Percentiles rank a stretch among this genome's conserved stretches.
Conservation (phyloP, 352 stramenopile species). For the Globisporangium perplexum region DNA sequence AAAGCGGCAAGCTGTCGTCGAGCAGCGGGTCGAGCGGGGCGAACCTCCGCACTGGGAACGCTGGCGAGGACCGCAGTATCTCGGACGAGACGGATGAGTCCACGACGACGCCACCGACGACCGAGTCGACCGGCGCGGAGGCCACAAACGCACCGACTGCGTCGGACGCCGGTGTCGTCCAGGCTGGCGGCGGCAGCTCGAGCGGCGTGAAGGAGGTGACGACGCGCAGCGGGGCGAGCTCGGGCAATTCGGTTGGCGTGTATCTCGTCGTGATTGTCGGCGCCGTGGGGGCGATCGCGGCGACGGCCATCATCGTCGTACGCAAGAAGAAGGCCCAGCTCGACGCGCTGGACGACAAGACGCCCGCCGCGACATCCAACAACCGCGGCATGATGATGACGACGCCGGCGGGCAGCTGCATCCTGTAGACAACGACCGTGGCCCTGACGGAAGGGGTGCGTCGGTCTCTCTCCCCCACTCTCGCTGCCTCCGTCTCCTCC, state of each 20-base stretch:
- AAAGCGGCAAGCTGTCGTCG: conserved; percentile 7
- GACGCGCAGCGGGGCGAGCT: neutral
- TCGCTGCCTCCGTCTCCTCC: neutral
- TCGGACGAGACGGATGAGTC: conserved; percentile 6
- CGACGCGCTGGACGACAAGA: conserved; percentile 56
- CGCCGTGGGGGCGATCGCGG: conserved; percentile 18
- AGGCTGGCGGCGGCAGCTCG: neutral
- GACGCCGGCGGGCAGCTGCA: conserved; percentile 32
- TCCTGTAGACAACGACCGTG: conserved; percentile 22
- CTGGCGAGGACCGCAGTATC: conserved; percentile 12
- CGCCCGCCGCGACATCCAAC: conserved; percentile 20
- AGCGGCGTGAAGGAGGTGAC: conserved; percentile 8
- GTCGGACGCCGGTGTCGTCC: neutral
- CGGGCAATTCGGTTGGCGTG: conserved; percentile 14
- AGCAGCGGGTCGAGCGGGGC: neutral
- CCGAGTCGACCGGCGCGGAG: neutral
- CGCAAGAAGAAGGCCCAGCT: conserved; percentile 54
- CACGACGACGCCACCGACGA: conserved; percentile 10
- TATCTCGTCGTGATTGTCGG: conserved; percentile 15
- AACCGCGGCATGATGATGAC: conserved; percentile 38
- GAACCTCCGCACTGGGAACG: conserved; percentile 1
- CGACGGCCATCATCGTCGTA: conserved; percentile 35
- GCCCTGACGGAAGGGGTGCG: neutral
- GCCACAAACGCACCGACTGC: neutral
- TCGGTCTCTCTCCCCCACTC: neutral